Conservation (phyloP, 2,329 filamentous ascomycete genomes). For the Aspergillus fijiensis region DNA sequence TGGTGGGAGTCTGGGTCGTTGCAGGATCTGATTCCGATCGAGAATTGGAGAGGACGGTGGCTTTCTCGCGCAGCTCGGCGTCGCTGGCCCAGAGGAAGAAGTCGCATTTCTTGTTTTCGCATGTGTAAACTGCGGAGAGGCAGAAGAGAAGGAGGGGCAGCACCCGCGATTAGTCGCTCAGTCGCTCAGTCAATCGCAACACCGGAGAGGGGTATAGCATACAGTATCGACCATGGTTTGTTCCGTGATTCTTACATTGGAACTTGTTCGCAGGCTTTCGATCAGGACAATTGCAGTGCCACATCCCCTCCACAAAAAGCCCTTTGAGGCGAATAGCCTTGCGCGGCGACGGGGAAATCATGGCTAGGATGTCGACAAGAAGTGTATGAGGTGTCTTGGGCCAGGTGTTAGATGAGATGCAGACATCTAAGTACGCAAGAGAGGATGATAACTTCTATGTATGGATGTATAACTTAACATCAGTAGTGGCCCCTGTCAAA, state of each 20-base stretch:
- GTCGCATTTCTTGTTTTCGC: slow-evolving; percentile 55
- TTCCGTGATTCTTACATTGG: slow-evolving; percentile 57
- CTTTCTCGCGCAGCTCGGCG: slow-evolving; percentile 54
- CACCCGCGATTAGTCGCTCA: not conserved
- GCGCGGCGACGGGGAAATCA: slow-evolving; percentile 19
- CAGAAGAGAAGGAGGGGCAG: not conserved
- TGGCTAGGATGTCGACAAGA: not conserved
- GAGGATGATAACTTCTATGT: too few relatives aligned
- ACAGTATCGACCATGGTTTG: slow-evolving; percentile 58
- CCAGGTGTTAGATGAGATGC: too few relatives aligned
- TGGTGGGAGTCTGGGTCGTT: slow-evolving; percentile 27
- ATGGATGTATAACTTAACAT: too few relatives aligned
- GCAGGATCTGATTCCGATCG: slow-evolving; percentile 42
- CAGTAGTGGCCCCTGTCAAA: not conserved
- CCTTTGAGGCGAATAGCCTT: slow-evolving; percentile 33
- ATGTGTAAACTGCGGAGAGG: slow-evolving; percentile 53
- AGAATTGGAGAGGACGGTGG: slow-evolving; percentile 51
- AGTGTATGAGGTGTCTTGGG: too few relatives aligned
- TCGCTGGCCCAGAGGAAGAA: slow-evolving; percentile 65
- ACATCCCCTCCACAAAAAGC: slow-evolving; percentile 45
- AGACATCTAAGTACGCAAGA: too few relatives aligned
- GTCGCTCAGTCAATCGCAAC: too few relatives aligned
- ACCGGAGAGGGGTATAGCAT: not conserved
- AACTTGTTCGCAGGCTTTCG: slow-evolving; percentile 55
- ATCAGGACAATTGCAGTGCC: slow-evolving; percentile 58